Conservation (phyloP, 345 rosid species). For the Gossypium bickii region DNA sequence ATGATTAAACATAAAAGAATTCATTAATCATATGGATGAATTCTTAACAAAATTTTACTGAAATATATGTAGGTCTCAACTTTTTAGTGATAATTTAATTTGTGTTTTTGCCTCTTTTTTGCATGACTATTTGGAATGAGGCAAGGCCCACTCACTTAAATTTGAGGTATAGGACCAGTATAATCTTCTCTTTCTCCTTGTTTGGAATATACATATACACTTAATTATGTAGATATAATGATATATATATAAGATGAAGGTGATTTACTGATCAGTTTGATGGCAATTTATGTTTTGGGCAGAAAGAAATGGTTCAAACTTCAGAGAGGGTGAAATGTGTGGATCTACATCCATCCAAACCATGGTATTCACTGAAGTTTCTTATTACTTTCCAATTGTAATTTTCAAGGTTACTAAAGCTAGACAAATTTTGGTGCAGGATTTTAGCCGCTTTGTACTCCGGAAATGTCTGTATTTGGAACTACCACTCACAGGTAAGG, state of each 20-base stretch:
- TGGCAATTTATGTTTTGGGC: neutral
- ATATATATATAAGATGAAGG: neutral
- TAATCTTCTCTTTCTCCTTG: neutral
- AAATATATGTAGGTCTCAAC: neutral
- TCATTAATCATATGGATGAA: too few relatives aligned
- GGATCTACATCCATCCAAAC: slow-evolving; percentile 12
- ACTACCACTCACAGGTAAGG: slow-evolving; percentile 15
- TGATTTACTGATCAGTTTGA: neutral
- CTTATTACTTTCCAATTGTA: neutral
- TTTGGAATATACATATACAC: neutral
- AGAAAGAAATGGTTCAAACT: slow-evolving; percentile 5
- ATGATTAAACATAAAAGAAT: neutral
- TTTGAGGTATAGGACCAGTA: slow-evolving; percentile 1
- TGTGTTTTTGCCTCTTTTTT: neutral
- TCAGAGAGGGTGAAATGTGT: slow-evolving; percentile 15
- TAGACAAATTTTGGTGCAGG: slow-evolving; percentile 9
- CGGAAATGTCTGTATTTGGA: slow-evolving; percentile 16
- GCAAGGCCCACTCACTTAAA: neutral
- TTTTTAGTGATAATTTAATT: neutral
- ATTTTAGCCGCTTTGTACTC: slow-evolving; percentile 12
- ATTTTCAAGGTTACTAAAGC: neutral
- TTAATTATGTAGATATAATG: neutral
- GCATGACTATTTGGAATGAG: neutral
- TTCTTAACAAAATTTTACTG: too few relatives aligned
- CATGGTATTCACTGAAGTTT: slow-evolving; percentile 3